Evolutionary conservation across 108 stramenopile genomes (phyloP), one percentile per base, ranked within the genome.

Genomic region (Fragilaria crotonensis): DNA sequence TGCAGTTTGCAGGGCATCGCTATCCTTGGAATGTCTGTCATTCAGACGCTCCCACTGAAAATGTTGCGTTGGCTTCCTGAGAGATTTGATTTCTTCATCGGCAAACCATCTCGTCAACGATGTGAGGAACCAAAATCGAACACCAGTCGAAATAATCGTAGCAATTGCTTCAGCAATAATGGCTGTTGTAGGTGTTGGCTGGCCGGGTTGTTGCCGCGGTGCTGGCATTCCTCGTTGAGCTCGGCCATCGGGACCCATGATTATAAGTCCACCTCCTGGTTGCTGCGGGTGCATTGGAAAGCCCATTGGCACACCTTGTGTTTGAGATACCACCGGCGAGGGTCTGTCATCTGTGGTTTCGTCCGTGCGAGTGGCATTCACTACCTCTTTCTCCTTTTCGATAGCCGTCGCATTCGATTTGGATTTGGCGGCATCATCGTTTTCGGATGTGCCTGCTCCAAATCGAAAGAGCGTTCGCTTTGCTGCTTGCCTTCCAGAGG

Each of bases 41-140:
- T 93, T 89, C 56, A 93, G 50, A 23, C 76, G 63, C 70, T 93
- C 91, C 70, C 84, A 85, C 14, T 83, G 70, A 60, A 85, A 89
- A 63, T 85, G 84, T 58, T 90, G 88, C 19, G 65, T 59, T 19
- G 88, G 82, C 18, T 63, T 23, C 14, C 36, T 7, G 14, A 41
- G 36, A 11, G 11, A 7, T n/a, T 75, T 68, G 2, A 72, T 46
- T 50, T 79, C 80, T 54, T 78, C 75, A 28, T 66, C 73, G 2
- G 48, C 47, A 21, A 32, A 56, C 54, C 54, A 56, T 56, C 33
- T 56, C 3, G 54, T 56, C 2, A 56, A 31, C 21, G 54, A 33
- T 36, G 54, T 56, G 2, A 56, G 2, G 23, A 56, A 56, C 54
- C 54, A 56, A 1, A 56, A 33, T 22, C 54, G 30, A 33, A 56